Evolutionary conservation across 345 rosid genomes (phyloP).

Genomic region (Anacardium occidentale): DNA sequence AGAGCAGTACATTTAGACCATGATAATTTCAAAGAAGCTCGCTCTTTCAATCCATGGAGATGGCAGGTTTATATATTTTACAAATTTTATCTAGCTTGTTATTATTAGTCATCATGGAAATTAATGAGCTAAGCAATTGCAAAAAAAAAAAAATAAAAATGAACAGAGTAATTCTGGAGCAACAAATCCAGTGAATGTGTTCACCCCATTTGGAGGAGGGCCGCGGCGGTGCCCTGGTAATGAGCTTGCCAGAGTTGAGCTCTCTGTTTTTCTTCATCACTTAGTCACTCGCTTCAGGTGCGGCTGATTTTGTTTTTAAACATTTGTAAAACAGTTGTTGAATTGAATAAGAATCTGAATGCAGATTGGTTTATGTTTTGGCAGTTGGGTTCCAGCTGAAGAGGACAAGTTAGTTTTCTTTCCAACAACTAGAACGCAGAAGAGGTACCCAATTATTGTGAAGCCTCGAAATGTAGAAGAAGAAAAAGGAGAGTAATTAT

Average conservation of each 20-base stretch:
- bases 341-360: too few species aligned
- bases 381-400: slow-evolving; percentile 88
- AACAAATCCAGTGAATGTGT: slow-evolving; percentile 39
- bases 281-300: slow-evolving; percentile 59
- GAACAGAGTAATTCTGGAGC: slow-evolving; percentile 50
- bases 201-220: slow-evolving; percentile 67
- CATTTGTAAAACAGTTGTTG: neutral
- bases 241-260: slow-evolving; percentile 62
- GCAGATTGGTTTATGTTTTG: too few species aligned
- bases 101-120: too few species aligned
- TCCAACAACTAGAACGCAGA: slow-evolving; percentile 88
- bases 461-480: slow-evolving; percentile 36
- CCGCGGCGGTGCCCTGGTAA: slow-evolving; percentile 61
- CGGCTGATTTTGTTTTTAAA: neutral
- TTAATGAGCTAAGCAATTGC: too few species aligned
- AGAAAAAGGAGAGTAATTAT: neutral
- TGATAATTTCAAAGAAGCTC: slow-evolving; percentile 81
- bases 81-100: neutral
- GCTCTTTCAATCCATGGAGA: slow-evolving; percentile 95
- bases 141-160: neutral
- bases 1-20: slow-evolving; percentile 87
- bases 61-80: slow-evolving; percentile 46
- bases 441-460: slow-evolving; percentile 82
- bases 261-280: slow-evolving; percentile 63
- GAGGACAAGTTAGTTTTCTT: slow-evolving; percentile 87